phyloP scores from a whole-genome alignment of 1,284 basidiomycete species.

The Pyrrhoderma lamaoense region DNA sequence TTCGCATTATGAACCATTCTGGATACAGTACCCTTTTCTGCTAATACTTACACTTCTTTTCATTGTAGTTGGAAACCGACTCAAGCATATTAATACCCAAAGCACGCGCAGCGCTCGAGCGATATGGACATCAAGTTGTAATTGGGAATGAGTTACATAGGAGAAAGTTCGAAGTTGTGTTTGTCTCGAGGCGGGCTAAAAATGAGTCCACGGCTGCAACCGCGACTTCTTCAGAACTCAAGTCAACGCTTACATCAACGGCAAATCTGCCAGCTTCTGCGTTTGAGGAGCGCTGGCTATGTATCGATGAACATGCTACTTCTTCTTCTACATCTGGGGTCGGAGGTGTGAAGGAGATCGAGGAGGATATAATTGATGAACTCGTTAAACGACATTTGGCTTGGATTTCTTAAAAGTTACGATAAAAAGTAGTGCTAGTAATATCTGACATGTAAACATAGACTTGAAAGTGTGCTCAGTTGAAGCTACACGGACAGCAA shows the following conservation, averaged over 20 bases:
- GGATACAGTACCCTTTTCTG: no score
- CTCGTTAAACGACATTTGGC: slow-evolving; percentile 65
- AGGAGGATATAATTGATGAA: slow-evolving; percentile 83
- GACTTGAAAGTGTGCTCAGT: no score
- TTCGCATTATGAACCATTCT: no score
- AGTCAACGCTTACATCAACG: no score
- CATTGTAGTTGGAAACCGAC: slow-evolving; percentile 88
- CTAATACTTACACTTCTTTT: no score
- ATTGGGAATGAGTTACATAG: slow-evolving; percentile 91
- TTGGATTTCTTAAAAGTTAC: no score
- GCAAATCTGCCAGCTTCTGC: slow-evolving; percentile 11
- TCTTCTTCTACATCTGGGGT: slow-evolving; percentile 24
- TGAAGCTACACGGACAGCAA: no score
- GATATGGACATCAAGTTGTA: slow-evolving; percentile 96
- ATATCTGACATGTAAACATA: no score
- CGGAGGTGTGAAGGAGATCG: slow-evolving; percentile 65
- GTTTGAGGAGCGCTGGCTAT: slow-evolving; percentile 68
- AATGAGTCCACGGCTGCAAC: neutral
- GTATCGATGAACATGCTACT: slow-evolving; percentile 42
- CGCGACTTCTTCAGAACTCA: slow-evolving; percentile 1
- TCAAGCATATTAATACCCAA: slow-evolving; percentile 80
- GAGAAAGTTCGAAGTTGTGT: slow-evolving; percentile 88
- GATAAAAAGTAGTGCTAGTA: no score
- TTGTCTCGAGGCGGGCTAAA: slow-evolving; percentile 48
- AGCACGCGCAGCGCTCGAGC: slow-evolving; percentile 77